Evolutionary conservation across 805 yeast species (phyloP), one percentile per base, ranked within the genome.

Genomic region (Wickerhamiella alocasiicola): DNA sequence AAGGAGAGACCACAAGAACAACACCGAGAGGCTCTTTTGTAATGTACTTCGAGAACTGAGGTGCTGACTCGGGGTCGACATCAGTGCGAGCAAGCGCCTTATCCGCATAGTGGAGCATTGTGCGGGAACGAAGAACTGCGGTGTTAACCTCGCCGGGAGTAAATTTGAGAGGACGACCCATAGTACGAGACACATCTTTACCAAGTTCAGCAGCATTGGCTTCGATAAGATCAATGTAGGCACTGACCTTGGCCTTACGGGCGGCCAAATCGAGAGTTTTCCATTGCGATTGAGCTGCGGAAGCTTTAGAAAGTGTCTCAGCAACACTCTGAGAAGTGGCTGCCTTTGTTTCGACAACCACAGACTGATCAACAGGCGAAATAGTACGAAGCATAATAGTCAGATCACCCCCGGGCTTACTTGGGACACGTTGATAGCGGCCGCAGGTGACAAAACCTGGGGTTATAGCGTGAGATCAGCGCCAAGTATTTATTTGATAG

Each of bases 1-100:
- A 83, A 52, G 95, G 94, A 55, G 81, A 82, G 53, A 83, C 79
- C 59, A 81, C 84, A 47, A 91, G 85, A 63, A 87, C 78, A 41
- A 82, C 93, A 60, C 94, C 94, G 51, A 80, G 66, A 46, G 95
- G 93, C 64, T 82, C 94, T 49, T 74, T 76, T 15, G 60, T 50
- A n/a, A 59, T 45, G 45, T 54, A 59, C 42, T 55, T 55, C 16
- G 51, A 51, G 51, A 58, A 55, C 30, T 46, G 42, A 6, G 52
- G 47, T 11, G 40, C 29, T 5, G 53, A 40, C 3, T 35, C 47
- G 16, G 43, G 50, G 28, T 55, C 57, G 9, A 55, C 61, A 5
- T 49, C 52, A n/a, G 49, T 53, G 7, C 48, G 41, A n/a, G 51
- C 51, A 24, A 59, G 50, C 0, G 59, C 61, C 38, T 52, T 50